Conservation (phyloP, 192 early-diverging fungal species). For the Phycomyces blakesleeanus region DNA sequence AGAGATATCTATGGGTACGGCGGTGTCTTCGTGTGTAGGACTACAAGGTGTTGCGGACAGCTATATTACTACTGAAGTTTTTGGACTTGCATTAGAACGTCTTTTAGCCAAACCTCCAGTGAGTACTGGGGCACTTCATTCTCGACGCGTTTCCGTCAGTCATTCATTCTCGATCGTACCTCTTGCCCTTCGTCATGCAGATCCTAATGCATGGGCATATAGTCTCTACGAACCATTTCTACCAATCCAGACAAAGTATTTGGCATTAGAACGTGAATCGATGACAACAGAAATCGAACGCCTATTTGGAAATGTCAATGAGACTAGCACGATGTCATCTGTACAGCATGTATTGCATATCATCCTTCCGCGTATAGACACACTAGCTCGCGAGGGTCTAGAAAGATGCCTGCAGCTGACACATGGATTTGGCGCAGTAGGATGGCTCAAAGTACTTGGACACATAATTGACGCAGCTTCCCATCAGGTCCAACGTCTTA, state of each 20-base stretch:
- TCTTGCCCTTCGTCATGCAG: slow-evolving; percentile 25
- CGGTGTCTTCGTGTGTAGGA: slow-evolving; percentile 16
- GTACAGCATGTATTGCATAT: slow-evolving; percentile 46
- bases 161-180: slow-evolving; percentile 21
- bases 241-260: slow-evolving; percentile 58
- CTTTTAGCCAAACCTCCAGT: slow-evolving; percentile 45
- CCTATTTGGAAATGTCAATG: slow-evolving; percentile 13
- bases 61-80: slow-evolving; percentile 49
- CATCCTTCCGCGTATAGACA: not conserved
- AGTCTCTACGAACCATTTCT: slow-evolving; percentile 65
- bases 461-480: slow-evolving; percentile 46
- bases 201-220: slow-evolving; percentile 53
- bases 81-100: slow-evolving; percentile 51
- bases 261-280: slow-evolving; percentile 48
- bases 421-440: slow-evolving; percentile 56
- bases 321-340: slow-evolving; percentile 32
- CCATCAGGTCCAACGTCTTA: slow-evolving; percentile 38
- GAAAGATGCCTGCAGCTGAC: slow-evolving; percentile 56
- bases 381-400: slow-evolving; percentile 24
- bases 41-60: slow-evolving; percentile 41
- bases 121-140: slow-evolving; percentile 6
- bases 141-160: slow-evolving; percentile 7
- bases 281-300: slow-evolving; percentile 34
- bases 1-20: slow-evolving; percentile 25
- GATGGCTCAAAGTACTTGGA: slow-evolving; percentile 48